These are phyloP conservation scores for Schizonepeta tenuifolia DNA, from an alignment of 257 asterid genomes.

Conservation along the genomic window DNA sequence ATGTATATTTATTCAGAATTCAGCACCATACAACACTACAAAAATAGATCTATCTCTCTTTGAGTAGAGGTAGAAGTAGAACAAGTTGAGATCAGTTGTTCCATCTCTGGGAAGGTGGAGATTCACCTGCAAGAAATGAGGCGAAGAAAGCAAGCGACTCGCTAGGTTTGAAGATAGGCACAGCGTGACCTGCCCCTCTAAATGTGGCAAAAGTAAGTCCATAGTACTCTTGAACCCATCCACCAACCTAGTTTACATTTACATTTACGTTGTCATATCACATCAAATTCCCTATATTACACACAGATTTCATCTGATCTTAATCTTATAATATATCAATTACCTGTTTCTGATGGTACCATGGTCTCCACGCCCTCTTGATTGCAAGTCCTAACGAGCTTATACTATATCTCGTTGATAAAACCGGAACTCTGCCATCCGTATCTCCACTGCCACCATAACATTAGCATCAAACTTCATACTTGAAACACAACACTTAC, in stretches of 20 bases:
- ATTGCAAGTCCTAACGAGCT: constrained; percentile 69
- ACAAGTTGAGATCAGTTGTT: not conserved
- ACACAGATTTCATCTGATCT: not conserved
- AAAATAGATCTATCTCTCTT: not conserved
- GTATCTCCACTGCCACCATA: constrained; percentile 73
- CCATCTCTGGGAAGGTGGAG: constrained; percentile 61
- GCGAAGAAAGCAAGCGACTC: constrained; percentile 79
- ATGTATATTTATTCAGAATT: not conserved
- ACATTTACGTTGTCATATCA: not conserved
- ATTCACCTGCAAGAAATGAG: constrained; percentile 65
- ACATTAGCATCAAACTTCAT: not conserved
- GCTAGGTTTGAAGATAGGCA: constrained; percentile 82
- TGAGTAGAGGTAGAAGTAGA: not conserved
- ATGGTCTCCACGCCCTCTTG: constrained; percentile 79
- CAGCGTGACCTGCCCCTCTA: constrained; percentile 96
- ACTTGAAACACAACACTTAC: too few relatives aligned
- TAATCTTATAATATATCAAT: not conserved
- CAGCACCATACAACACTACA: not conserved
- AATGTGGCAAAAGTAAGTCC: constrained; percentile 91
- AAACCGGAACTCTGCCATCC: constrained; percentile 85
- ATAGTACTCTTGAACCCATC: constrained; percentile 84
- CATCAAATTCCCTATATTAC: not conserved
- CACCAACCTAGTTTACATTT: constrained; percentile 62
- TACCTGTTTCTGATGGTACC: constrained; percentile 94
- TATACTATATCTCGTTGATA: constrained; percentile 85